Conservation (phyloP, 2,329 filamentous ascomycete genomes). For the Aspergillus ibericus region DNA sequence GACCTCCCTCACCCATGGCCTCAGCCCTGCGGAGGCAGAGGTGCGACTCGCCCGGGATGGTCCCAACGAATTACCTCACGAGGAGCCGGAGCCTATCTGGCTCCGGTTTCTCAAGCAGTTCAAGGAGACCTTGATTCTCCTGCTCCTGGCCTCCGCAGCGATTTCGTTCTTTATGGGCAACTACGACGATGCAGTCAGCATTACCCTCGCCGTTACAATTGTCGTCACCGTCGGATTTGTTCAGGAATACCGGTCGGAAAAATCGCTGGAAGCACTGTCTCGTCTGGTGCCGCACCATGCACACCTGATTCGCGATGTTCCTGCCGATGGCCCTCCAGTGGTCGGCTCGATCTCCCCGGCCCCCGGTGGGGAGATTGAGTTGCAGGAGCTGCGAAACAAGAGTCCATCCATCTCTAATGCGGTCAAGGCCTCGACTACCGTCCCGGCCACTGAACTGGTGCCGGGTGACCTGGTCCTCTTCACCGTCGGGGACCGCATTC, state of each 20-base stretch:
- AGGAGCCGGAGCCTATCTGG: slow-evolving; percentile 92
- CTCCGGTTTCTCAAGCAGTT: slow-evolving; percentile 95
- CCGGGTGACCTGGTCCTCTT: slow-evolving; percentile 92
- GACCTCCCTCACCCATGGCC: slow-evolving; percentile 79
- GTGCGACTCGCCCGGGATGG: slow-evolving; percentile 78
- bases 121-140: slow-evolving; percentile 87
- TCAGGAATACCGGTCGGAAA: slow-evolving; percentile 96
- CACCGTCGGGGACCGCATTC: slow-evolving; percentile 92
- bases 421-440: slow-evolving; percentile 76
- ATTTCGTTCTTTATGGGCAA: slow-evolving; percentile 92
- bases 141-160: slow-evolving; percentile 84
- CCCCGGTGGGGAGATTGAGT: slow-evolving; percentile 47
- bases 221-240: slow-evolving; percentile 95
- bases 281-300: slow-evolving; percentile 93
- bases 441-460: slow-evolving; percentile 83
- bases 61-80: slow-evolving; percentile 90
- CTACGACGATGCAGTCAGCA: slow-evolving; percentile 91
- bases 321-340: slow-evolving; percentile 24
- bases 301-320: slow-evolving; percentile 74
- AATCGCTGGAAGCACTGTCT: slow-evolving; percentile 92
- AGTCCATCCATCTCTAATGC: slow-evolving; percentile 57
- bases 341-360: slow-evolving; percentile 19
- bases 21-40: slow-evolving; percentile 78
- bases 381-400: slow-evolving; percentile 49
- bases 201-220: slow-evolving; percentile 92